Evolutionary conservation across 192 early-diverging fungal species (phyloP), one percentile per base, ranked within the genome.

Genomic region (Nowakowskiella sp.): DNA sequence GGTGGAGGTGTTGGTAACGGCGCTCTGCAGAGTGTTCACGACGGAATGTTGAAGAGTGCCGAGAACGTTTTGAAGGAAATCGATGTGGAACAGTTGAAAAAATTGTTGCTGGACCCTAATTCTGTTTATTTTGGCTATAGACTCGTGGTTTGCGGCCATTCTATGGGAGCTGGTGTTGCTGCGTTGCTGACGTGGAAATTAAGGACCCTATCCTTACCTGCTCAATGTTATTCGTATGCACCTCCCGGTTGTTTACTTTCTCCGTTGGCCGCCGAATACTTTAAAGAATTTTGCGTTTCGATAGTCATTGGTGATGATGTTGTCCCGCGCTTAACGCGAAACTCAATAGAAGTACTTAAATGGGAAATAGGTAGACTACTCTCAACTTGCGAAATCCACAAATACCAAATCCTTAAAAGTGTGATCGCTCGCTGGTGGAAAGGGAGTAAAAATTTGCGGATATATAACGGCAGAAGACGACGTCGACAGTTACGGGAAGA

Each of bases 231-330:
- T 31, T 54, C 65, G 3, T 78, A 71, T 44, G 34, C 60, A 0
- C 64, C 76, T 6, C 76, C 76, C 4, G 76, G 76, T 8, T 69
- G 65, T 31, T 61, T 76, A 47, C 49, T 72, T 6, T 68, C 72
- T 4, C 24, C 34, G 7, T 31, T 43, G 23, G 68, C 66, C 1
- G 49, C 62, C n/a, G 24, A 43, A 1, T 58, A 58, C 42, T 78
- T 78, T 46, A 19, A 46, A 4, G 53, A 28, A 0, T 78, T 78
- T 48, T 63, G 60, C 49, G 75, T 63, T 1, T 64, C 70, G 10
- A 49, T 73, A 29, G 65, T 78, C 6, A 56, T 74, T 8, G 76
- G 70, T 10, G 34, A 55, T 23, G 76, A 78, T 45, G 30, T 69
- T 0, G 67, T 73, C 0, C 62, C 69, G 6, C 51, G 76, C 4